Evolutionary conservation across 2,329 filamentous ascomycete species (phyloP), one percentile per base, ranked within the genome.

Genomic region (Botrytis deweyae): DNA sequence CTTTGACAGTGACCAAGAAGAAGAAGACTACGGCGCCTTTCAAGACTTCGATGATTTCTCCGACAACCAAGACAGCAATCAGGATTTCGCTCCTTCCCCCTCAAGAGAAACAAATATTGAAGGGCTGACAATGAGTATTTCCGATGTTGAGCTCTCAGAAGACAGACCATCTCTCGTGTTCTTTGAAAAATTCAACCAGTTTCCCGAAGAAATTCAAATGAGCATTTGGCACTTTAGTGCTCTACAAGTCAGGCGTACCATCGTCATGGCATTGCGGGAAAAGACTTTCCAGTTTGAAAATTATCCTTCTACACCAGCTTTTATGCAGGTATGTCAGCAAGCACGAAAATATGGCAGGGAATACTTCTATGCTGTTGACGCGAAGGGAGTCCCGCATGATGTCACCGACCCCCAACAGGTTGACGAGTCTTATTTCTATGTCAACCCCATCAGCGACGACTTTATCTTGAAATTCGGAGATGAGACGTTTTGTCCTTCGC

Each of bases 391-490:
- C 14, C 18, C 16, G 4, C 66, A 58, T 33, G 20, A 44, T n/a
- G 33, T 69, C 18, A 42, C 10, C 14, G 20, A 58, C 22, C 18
- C n/a, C 20, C 8, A 3, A 38, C 29, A 38, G 20, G 16, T 16
- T 25, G 0, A 7, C 5, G 42, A 8, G 12, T 29, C 29, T 16
- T 58, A 69, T 69, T 69, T 69, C n/a, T 69, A 33, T 38, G n/a
- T 44, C 18, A 58, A 25, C 14, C 66, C 66, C 25, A 29, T 44
- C 4, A 42, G 66, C 25, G 66, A 69, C 5, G 49, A 69, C 38
- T 69, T 69, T 58, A 42, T 69, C 66, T 44, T 69, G 66, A 22
- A 14, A 42, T 69, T 69, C n/a, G 49, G 49, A 44, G 18, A 25
- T 7, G n/a, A 69, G 6, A 25, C 1, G 1, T 5, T 9, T 25